phyloP scores from a whole-genome alignment of 257 asterid genomes.

The Haberlea rhodopensis region DNA sequence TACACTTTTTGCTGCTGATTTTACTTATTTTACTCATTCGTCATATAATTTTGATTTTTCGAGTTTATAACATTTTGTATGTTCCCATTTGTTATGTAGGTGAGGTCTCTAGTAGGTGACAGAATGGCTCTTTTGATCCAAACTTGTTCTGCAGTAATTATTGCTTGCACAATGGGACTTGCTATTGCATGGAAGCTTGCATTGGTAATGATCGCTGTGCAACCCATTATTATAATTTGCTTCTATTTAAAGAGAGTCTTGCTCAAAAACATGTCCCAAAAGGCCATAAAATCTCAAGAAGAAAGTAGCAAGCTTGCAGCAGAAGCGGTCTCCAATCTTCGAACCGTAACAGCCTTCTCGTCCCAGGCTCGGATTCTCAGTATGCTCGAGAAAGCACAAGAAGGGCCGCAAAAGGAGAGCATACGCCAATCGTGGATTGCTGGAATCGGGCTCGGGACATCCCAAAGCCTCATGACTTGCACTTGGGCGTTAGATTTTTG shows the following conservation, averaged over 20 bases:
- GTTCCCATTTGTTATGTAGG: slow-evolving; percentile 38
- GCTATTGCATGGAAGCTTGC: slow-evolving; percentile 85
- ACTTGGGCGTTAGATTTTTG: slow-evolving; percentile 82
- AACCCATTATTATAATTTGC: slow-evolving; percentile 69
- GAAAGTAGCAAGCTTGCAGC: slow-evolving; percentile 90
- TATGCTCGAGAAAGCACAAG: slow-evolving; percentile 71
- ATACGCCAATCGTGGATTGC: slow-evolving; percentile 90
- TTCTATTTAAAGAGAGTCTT: slow-evolving; percentile 65
- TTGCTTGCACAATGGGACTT: slow-evolving; percentile 84
- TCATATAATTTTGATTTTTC: no score
- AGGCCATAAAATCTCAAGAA: slow-evolving; percentile 72
- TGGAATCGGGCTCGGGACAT: slow-evolving; percentile 81
- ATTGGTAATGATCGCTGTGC: slow-evolving; percentile 77
- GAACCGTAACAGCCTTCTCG: slow-evolving; percentile 75
- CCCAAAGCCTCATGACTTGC: slow-evolving; percentile 71
- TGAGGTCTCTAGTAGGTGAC: slow-evolving; percentile 87
- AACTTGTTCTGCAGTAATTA: slow-evolving; percentile 62
- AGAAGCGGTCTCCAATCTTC: slow-evolving; percentile 86
- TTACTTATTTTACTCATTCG: background rate
- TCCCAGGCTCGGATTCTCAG: slow-evolving; percentile 72
- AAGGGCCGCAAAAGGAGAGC: slow-evolving; percentile 66
- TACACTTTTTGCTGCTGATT: background rate
- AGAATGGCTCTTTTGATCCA: slow-evolving; percentile 76
- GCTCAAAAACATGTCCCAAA: slow-evolving; percentile 68
- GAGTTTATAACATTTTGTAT: background rate